Base-by-base conservation (phyloP, 106 monocot genomes). In the Posidonia australis region DNA sequence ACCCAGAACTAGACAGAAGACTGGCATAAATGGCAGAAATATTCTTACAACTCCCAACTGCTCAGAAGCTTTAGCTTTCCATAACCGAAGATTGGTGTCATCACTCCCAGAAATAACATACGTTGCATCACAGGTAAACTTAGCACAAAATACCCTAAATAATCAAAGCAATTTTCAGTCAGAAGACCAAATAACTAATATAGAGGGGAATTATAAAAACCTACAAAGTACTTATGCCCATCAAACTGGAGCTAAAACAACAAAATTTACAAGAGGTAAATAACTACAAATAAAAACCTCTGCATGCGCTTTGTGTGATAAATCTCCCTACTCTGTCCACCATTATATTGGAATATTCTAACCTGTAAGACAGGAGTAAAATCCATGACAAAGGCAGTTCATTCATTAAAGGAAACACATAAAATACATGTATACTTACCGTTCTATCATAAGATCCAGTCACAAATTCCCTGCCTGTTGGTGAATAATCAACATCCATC, bases 291-390 rank as follows among this genome's bases (percentile, higher is more conserved):
- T 32, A 32, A 29, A 71, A 67, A 96, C 96, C 96, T 96, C 77
- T 96, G 96, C 98, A 99, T 99, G 36, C 98, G 78, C 68, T 99
- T 99, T 22, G 91, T 99, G 58, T 99, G 91, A 69, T 99, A 99
- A 64, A 99, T 83, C 71, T 99, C 98, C 47, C 86, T 82, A 75
- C 88, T 99, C 63, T 78, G 87, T 58, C 82, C 91, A 21, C 91
- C 90, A 75, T 85, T 88, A 49, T 99, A 87, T 5, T 59, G 67
- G 66, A 99, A 99, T 7, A 99, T 91, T 59, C 98, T 85, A 49
- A 99, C 83, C 98, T 99, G 79, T 61, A 51, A 60, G 21, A 51
- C 17, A 17, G 28, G 9, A 54, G 22, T 5, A 23, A 5, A 54
- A 22, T 54, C 20, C 54, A 54, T 21, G 54, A 54, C 0, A 44